phyloP scores from a whole-genome alignment of 192 early-diverging fungal species.

The Podila horticola region DNA sequence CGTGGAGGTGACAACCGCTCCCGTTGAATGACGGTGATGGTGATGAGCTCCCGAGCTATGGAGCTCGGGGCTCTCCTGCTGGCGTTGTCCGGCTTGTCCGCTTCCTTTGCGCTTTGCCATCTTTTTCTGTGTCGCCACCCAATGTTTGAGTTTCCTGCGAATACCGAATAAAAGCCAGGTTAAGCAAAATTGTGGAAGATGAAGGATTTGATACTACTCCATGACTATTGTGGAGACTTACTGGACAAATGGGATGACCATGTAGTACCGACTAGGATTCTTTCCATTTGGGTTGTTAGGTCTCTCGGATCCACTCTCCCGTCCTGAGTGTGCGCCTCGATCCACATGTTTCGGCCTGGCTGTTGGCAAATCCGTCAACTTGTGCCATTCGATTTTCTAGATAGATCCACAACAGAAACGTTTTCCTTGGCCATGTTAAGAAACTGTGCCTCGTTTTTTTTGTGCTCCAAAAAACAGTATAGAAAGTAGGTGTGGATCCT shows the following conservation, averaged over 20 bases:
- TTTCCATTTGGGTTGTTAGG: constrained; percentile 27
- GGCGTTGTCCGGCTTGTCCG: no score
- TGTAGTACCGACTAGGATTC: constrained; percentile 70
- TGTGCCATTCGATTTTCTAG: constrained; percentile 76
- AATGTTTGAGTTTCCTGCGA: constrained; percentile 40
- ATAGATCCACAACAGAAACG: no score
- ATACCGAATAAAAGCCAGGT: no score
- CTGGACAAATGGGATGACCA: constrained; percentile 80
- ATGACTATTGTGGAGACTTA: constrained; percentile 18
- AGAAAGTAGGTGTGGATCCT: no score
- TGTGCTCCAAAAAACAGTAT: no score
- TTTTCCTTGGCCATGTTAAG: no score
- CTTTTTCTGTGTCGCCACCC: constrained; percentile 28
- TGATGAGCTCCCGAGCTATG: no score
- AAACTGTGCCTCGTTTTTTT: no score
- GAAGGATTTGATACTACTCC: no score
- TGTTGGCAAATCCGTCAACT: constrained; percentile 70
- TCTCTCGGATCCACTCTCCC: constrained; percentile 44
- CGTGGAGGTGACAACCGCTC: constrained; percentile 5
- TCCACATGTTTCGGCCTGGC: constrained; percentile 50
- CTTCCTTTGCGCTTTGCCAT: constrained; percentile 26
- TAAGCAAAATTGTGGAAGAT: no score
- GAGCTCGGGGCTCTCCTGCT: no score
- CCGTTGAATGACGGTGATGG: neutral
- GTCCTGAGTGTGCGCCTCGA: constrained; percentile 36